These are phyloP conservation scores for Aspergillus bertholletiae DNA, from an alignment of 495 filamentous ascomycete genomes.

Conservation along the genomic window DNA sequence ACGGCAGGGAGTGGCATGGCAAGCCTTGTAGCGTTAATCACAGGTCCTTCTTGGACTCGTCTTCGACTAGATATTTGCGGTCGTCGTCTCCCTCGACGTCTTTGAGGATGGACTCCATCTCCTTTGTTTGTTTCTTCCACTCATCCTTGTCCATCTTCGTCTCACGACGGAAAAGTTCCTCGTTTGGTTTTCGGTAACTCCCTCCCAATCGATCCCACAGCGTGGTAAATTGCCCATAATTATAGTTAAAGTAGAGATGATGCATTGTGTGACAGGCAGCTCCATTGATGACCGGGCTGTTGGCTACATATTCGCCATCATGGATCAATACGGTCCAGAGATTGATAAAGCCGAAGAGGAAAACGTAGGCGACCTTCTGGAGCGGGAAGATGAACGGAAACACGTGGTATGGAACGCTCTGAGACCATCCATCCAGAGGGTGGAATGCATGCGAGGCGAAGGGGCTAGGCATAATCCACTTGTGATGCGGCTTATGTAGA, in stretches of 20 bases:
- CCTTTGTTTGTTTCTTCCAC: conserved; percentile 75
- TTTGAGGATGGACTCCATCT: conserved; percentile 82
- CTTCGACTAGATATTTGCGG: conserved; percentile 56
- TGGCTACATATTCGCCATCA: conserved; percentile 91
- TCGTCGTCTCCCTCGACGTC: conserved; percentile 89
- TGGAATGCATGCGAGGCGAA: conserved; percentile 93
- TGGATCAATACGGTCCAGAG: conserved; percentile 98
- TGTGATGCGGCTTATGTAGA: conserved; percentile 97
- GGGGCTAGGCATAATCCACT: conserved; percentile 98
- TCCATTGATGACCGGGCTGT: conserved; percentile 86
- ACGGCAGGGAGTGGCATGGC: too few species aligned
- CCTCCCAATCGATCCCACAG: conserved; percentile 90
- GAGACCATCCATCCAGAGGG: conserved; percentile 89
- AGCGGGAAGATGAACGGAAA: conserved; percentile 93
- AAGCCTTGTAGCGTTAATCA: conserved; percentile 5
- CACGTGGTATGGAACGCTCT: conserved; percentile 88
- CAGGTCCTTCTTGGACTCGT: conserved; percentile 41
- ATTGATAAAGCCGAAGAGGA: conserved; percentile 88
- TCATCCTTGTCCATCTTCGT: conserved; percentile 80
- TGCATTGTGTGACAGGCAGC: conserved; percentile 97
- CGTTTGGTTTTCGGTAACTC: conserved; percentile 85
- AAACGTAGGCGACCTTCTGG: conserved; percentile 84
- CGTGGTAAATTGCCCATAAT: conserved; percentile 96
- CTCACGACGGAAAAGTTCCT: conserved; percentile 81
- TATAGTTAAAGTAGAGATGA: conserved; percentile 98